Evolutionary conservation across 331 rosid species (phyloP).

Genomic region (Dryas integrifolia): DNA sequence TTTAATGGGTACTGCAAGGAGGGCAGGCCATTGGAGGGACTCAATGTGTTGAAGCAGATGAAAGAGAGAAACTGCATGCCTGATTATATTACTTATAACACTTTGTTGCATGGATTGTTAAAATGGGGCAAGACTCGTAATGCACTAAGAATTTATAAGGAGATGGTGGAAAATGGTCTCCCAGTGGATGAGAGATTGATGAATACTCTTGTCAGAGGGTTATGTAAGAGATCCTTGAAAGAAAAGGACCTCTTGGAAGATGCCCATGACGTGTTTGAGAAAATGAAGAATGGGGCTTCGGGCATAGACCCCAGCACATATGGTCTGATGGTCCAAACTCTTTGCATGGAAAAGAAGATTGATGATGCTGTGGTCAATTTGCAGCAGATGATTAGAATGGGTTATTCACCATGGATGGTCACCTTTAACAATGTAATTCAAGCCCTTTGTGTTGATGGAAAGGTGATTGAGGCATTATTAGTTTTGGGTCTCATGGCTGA

Average conservation of each 20-base stretch:
- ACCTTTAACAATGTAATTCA: slow-evolving; percentile 40
- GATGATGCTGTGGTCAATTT: slow-evolving; percentile 42
- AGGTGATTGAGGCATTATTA: slow-evolving; percentile 41
- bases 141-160: slow-evolving; percentile 47
- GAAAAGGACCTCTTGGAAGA: slow-evolving; percentile 41
- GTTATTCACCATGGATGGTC: slow-evolving; percentile 33
- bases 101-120: slow-evolving; percentile 65
- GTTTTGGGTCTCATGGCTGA: slow-evolving; percentile 37
- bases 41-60: slow-evolving; percentile 56
- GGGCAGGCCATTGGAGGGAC: slow-evolving; percentile 62
- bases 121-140: slow-evolving; percentile 52
- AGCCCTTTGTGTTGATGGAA: slow-evolving; percentile 50
- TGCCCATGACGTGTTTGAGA: slow-evolving; percentile 54
- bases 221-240: slow-evolving; percentile 47
- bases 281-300: slow-evolving; percentile 39
- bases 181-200: slow-evolving; percentile 47
- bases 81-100: slow-evolving; percentile 55
- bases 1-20: slow-evolving; percentile 71
- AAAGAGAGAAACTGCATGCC: slow-evolving; percentile 50
- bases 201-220: slow-evolving; percentile 55
- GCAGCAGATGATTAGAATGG: slow-evolving; percentile 46
- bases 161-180: slow-evolving; percentile 56
- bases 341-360: slow-evolving; percentile 36
- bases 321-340: slow-evolving; percentile 44
- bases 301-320: slow-evolving; percentile 42